Evolutionary conservation across 176 grass and related monocot species (phyloP), one percentile per base, ranked within the genome.

Genomic region (Poa annua): DNA sequence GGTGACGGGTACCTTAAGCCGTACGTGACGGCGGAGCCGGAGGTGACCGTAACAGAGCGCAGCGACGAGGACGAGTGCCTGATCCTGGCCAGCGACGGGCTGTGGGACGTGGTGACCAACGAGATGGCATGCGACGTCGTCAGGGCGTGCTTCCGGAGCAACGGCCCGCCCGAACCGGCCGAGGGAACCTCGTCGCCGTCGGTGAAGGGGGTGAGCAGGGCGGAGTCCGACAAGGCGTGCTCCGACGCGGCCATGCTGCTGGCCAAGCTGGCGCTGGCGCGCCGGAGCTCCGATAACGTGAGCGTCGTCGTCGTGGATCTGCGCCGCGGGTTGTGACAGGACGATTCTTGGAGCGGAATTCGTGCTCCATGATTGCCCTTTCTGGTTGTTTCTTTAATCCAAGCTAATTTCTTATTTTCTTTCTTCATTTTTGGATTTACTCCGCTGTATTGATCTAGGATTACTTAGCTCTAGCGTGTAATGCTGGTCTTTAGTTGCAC

Each of bases 81-180:
- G 83, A 99, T 99, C 66, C 85, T 99, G 50, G 93, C 93, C 2
- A 96, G 93, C 83, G 96, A 99, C 77, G 96, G 96, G 50, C 87
- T 99, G 52, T 99, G 93, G 93, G 96, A 99, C 77, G 96, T 99
- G 41, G 87, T 99, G 47, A 90, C 78, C 73, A 99, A 96, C 83
- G 88, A 96, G 87, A 99, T 88, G 87, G 93, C 93, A 0, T 99
- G 96, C 82, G 86, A 86, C 36, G 81, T 99, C 32, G 96, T 90
- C 4, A 79, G 91, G 52, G 92, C 86, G 38, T 96, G 96, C 87
- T 90, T 99, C 72, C 79, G 60, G 7, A 88, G 90, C 65, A 91
- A 80, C 79, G 83, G 82, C 0, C 88, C 87, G 34, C 62, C 76
- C 19, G 25, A 45, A 11, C 34, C 75, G 11, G 29, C 52, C 32